Percentiles rank a stretch among this genome's conserved stretches.
Conservation (phyloP, 768 basidiomycete species). For the Tulasnella sp. region DNA sequence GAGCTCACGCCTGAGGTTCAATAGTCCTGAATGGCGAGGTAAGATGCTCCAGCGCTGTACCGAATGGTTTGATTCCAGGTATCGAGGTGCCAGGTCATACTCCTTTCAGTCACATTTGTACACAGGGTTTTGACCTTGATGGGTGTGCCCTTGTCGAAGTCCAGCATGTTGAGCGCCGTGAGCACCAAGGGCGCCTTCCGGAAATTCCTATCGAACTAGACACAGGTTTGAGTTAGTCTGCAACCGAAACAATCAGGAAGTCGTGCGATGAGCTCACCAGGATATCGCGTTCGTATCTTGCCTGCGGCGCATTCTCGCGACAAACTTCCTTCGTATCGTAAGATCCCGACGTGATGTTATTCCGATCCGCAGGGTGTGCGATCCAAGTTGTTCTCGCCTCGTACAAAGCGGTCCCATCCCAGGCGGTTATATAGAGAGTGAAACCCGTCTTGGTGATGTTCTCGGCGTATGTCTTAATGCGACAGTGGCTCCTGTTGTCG, state of each 20-base stretch:
- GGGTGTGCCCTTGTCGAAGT: not conserved
- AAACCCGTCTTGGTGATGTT: constrained; percentile 12
- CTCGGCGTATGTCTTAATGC: not conserved
- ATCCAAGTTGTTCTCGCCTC: constrained; percentile 6
- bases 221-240: too few species aligned
- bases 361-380: constrained; percentile 10
- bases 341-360: constrained; percentile 1
- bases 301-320: not conserved
- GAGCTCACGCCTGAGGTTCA: too few species aligned
- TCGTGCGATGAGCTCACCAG: too few species aligned
- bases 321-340: not conserved
- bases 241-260: too few species aligned
- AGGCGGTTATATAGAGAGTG: constrained; percentile 13
- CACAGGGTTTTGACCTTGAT: not conserved
- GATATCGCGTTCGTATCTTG: too few species aligned
- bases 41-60: constrained; percentile 12
- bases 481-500: not conserved
- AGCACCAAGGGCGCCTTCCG: constrained; percentile 1
- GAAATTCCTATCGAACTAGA: not conserved
- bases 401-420: constrained; percentile 2
- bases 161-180: constrained; percentile 10
- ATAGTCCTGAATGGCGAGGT: not conserved
- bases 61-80: constrained; percentile 6
- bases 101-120: not conserved
- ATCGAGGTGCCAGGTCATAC: constrained; percentile 17